A percentile compares a stretch with the other conserved stretches of the same genome.
Evolutionary conservation across 257 asterid genomes (phyloP).

Genomic region (Nicotiana tabacum): DNA sequence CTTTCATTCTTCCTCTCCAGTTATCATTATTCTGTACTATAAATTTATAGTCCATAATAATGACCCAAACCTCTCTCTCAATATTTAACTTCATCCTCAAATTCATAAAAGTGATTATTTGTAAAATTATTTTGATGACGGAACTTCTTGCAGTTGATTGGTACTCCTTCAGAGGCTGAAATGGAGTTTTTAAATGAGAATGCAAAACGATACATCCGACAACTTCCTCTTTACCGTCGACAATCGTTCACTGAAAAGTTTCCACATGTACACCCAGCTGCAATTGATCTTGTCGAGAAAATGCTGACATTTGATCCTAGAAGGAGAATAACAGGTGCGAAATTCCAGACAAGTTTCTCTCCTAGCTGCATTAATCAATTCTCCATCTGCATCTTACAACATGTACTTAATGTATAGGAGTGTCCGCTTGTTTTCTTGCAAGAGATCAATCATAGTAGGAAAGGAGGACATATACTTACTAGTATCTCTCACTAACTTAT

Average conservation of each 20-base stretch:
- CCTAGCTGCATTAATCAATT: not conserved
- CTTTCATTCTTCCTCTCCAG: not conserved
- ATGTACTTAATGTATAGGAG: not conserved
- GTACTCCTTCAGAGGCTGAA: slow-evolving; percentile 23
- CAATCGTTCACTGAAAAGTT: slow-evolving; percentile 15
- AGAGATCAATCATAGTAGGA: not conserved
- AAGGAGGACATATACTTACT: too few relatives aligned
- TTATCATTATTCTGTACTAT: not conserved
- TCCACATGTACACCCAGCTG: slow-evolving; percentile 18
- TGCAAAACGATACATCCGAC: slow-evolving; percentile 15
- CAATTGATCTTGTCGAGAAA: slow-evolving; percentile 20
- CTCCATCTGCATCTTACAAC: not conserved
- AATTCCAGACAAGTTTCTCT: not conserved
- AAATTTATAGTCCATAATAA: not conserved
- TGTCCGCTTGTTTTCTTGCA: not conserved
- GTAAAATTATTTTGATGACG: not conserved
- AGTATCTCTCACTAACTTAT: too few relatives aligned
- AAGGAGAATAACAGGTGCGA: slow-evolving; percentile 15
- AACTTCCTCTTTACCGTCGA: slow-evolving; percentile 20
- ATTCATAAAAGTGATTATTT: not conserved
- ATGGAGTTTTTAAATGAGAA: slow-evolving; percentile 21
- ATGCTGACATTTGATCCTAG: slow-evolving; percentile 23
- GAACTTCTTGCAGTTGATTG: slow-evolving; percentile 15
- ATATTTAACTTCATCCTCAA: not conserved
- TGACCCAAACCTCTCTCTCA: not conserved